Evolutionary conservation across 2,329 filamentous ascomycete species (phyloP).

Genomic region (Penicillium griseofulvum): DNA sequence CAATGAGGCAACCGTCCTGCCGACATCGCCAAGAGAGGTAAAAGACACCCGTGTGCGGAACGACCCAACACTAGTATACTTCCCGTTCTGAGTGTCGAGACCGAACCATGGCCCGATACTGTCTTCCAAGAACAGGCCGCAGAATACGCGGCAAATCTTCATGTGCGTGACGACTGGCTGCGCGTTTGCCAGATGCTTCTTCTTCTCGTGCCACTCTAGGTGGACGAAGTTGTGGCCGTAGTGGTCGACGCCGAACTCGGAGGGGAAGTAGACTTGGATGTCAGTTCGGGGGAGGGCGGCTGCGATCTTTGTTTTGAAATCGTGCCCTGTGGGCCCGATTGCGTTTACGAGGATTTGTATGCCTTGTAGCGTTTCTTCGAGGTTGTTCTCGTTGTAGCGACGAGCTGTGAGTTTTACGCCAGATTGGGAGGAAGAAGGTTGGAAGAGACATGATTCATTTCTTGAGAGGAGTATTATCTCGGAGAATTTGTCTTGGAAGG

Average conservation of each 20-base stretch:
- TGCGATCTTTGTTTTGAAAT: constrained; percentile 30
- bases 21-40: constrained; percentile 33
- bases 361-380: constrained; percentile 25
- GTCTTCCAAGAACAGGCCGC: constrained; percentile 1
- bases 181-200: background rate
- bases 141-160: constrained; percentile 2
- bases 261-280: constrained; percentile 34
- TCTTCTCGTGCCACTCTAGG: constrained; percentile 9
- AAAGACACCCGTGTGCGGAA: constrained; percentile 28
- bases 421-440: background rate
- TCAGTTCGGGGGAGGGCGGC: constrained; percentile 22
- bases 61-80: constrained; percentile 32
- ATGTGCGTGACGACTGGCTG: constrained; percentile 11
- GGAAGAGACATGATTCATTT: constrained; percentile 7
- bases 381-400: constrained; percentile 21
- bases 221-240: constrained; percentile 19
- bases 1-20: constrained; percentile 29
- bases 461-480: constrained; percentile 25
- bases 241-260: constrained; percentile 41
- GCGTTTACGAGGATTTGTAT: constrained; percentile 36
- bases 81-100: constrained; percentile 23
- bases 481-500: constrained; percentile 20
- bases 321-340: constrained; percentile 26
- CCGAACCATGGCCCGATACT: constrained; percentile 34
- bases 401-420: constrained; percentile 15